A percentile compares a stretch with the other conserved stretches of the same genome.
phyloP scores from a whole-genome alignment of 1,284 basidiomycete species.

The Ganoderma resinaceum region DNA sequence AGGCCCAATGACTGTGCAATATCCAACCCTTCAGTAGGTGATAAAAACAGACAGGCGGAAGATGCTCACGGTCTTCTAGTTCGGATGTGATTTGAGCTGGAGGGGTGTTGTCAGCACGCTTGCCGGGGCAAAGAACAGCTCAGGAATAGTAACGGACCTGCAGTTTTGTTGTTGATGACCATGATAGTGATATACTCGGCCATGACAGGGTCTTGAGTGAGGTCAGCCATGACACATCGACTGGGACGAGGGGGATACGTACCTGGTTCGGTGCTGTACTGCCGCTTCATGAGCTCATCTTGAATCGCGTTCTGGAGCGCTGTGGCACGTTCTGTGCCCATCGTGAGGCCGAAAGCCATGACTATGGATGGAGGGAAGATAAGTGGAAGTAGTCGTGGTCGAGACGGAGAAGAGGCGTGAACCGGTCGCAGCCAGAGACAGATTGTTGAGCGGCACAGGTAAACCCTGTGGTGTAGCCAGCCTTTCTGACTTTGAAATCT shows the following conservation, averaged over 20 bases:
- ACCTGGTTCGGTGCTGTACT: constrained; percentile 83
- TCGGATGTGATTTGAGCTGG: constrained; percentile 83
- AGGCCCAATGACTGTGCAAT: constrained; percentile 70
- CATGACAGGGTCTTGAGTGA: constrained; percentile 78
- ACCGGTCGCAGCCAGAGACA: not conserved
- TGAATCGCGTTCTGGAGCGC: constrained; percentile 83
- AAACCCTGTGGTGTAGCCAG: not conserved
- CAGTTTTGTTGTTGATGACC: constrained; percentile 89
- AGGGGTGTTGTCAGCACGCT: constrained; percentile 29
- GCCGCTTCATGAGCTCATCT: constrained; percentile 79
- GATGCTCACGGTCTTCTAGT: constrained; percentile 77
- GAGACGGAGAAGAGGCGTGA: constrained; percentile 6
- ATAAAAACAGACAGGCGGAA: constrained; percentile 21
- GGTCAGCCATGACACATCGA: not conserved
- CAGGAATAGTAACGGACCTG: constrained; percentile 59
- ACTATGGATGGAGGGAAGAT: not conserved
- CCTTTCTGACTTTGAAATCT: not conserved
- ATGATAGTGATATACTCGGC: constrained; percentile 92
- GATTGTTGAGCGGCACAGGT: not conserved
- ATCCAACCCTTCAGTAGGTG: constrained; percentile 7
- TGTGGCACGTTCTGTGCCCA: constrained; percentile 79
- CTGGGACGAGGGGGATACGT: constrained; percentile 1
- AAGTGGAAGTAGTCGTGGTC: constrained; percentile 16
- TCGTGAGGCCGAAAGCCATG: constrained; percentile 67
- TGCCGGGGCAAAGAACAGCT: not conserved